Percentiles rank a stretch among this genome's conserved stretches.
Evolutionary conservation across 345 rosid genomes (phyloP).

Genomic region (Trapa bicornis): DNA sequence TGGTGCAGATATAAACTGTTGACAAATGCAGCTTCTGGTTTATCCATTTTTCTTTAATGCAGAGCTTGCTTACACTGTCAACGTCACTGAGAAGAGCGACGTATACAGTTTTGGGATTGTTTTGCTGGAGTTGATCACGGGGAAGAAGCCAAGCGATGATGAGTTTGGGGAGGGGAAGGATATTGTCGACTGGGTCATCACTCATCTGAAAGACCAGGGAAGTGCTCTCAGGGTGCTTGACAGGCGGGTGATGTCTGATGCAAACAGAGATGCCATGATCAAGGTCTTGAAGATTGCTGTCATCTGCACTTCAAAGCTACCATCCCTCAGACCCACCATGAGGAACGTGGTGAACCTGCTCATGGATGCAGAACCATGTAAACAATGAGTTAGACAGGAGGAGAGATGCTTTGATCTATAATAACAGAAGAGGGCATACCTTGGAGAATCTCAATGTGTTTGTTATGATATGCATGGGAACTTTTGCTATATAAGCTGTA

Average conservation of each 20-base stretch:
- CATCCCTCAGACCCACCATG: conserved; percentile 63
- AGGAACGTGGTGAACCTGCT: conserved; percentile 76
- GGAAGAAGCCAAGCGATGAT: conserved; percentile 53
- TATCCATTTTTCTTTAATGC: neutral
- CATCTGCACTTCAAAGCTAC: conserved; percentile 74
- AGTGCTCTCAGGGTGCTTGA: conserved; percentile 48
- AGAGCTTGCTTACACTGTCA: conserved; percentile 74
- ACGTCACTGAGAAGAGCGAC: conserved; percentile 66
- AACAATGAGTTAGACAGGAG: conserved; percentile 15
- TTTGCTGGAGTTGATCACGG: conserved; percentile 51
- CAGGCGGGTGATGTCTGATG: conserved; percentile 20
- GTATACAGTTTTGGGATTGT: conserved; percentile 87
- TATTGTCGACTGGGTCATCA: conserved; percentile 56
- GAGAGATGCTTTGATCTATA: conserved; percentile 7
- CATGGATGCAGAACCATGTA: conserved; percentile 47
- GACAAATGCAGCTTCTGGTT: neutral
- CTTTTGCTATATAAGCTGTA: neutral
- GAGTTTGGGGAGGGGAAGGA: conserved; percentile 71
- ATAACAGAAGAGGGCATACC: too few species aligned
- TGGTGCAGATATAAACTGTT: neutral
- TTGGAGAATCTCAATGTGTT: too few species aligned
- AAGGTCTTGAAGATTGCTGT: conserved; percentile 57
- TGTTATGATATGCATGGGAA: neutral
- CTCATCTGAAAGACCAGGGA: conserved; percentile 36
- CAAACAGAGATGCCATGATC: conserved; percentile 45